These are phyloP conservation scores for Malus hybrid DNA, from an alignment of 331 rosid genomes.

Conservation along the genomic window DNA sequence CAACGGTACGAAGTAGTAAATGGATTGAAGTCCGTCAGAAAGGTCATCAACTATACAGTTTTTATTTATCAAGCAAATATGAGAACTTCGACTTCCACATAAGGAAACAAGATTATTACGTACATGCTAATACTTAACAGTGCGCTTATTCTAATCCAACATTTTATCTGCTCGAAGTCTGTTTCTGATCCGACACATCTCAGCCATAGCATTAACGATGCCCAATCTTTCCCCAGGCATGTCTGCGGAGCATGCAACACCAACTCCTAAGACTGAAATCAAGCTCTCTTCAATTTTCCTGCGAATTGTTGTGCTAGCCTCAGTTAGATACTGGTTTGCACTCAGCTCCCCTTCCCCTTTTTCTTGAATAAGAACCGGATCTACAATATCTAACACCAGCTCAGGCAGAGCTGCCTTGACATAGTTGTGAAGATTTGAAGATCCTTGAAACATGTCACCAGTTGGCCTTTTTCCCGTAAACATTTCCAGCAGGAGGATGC, in stretches of 20 bases:
- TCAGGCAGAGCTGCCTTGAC: background rate
- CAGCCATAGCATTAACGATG: background rate
- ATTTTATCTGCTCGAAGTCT: background rate
- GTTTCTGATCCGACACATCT: background rate
- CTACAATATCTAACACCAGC: background rate
- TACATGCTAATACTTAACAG: background rate
- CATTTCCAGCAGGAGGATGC: background rate
- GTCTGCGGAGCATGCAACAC: background rate
- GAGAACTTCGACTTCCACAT: background rate
- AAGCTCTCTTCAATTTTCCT: background rate
- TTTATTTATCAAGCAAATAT: background rate
- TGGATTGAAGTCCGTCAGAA: background rate
- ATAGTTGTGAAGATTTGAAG: background rate
- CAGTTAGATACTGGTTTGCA: background rate
- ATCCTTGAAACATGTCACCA: background rate
- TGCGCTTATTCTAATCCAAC: background rate
- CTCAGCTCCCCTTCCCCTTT: background rate
- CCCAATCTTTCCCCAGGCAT: background rate
- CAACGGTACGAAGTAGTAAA: no score
- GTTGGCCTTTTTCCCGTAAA: background rate
- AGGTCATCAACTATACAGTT: background rate
- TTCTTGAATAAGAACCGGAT: background rate
- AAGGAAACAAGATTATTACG: background rate
- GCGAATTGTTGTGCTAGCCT: background rate
- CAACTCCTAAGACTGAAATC: background rate